Base-by-base conservation (phyloP, 2,329 filamentous ascomycete species). In the Teratosphaeria nubilosa region DNA sequence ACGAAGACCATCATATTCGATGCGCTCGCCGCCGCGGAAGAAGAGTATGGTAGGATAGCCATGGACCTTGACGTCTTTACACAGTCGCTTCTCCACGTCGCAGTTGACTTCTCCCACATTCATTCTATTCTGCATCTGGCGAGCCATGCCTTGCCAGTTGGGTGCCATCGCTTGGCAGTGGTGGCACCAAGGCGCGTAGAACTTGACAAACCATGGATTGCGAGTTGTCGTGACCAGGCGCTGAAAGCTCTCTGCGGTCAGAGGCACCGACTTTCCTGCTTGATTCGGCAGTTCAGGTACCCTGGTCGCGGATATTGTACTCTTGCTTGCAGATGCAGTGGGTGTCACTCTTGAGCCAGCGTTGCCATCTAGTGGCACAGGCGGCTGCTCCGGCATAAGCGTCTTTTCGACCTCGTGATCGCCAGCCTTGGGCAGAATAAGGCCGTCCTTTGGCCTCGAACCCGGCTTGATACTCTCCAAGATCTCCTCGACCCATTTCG, bases 121-220 rank as follows among this genome's bases (percentile, higher is more conserved):
- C 59, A 99, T 83, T 63, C 84, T 86, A 51, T 87, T 88, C 73
- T 91, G 84, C 89, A 96, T 94, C 69, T 92, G 90, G 71, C 91
- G 91, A 51, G 88, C 88, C 74, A 99, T 84, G 68, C 92, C 88
- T 61, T 85, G 79, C 94, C 94, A 99, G 63, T 85, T 91, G 2
- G 94, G 88, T 37, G 88, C 90, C 81, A 99, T 85, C 41, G 89
- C 89, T 75, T 96, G 89, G 74, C 95, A 99, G 75, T 99, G 94
- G 65, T 86, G 85, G 73, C 94, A 99, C 94, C 92, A 97, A 5
- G 94, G 95, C 20, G 90, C 91, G 72, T 96, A 97, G 72, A 99
- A 97, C 74, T 99, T 99, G 79, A 99, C 85, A 70, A 99, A 96
- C 94, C 94, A 99, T 5, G 91, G 87, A 62, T 97, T 91, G 63